Base-by-base conservation (phyloP, 768 basidiomycete species). In the Amanita polypyramis region DNA sequence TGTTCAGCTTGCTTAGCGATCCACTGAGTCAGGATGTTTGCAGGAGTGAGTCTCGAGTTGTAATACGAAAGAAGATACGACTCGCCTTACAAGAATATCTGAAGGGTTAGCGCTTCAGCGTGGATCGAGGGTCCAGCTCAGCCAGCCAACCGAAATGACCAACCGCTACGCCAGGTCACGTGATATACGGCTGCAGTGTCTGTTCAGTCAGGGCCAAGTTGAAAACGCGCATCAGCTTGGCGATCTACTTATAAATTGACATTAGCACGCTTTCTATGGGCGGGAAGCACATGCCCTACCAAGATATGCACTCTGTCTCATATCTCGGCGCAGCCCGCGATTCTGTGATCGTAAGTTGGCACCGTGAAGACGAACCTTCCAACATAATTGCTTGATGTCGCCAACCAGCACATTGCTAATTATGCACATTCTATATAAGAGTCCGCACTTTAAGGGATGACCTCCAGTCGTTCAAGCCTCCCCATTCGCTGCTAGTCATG, bases 141-240 rank as follows among this genome's bases (percentile, higher is more conserved):
- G 17, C 17, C 36, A 25, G 23, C 34, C 29, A 32, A 19, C 47
- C 47, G 47, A 49, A 42, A 49, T 49, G 47, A 49, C 35, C 27
- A 19, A 19, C 20, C 20, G 27, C 36, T 46, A 37, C 20, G 23
- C 23, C 32, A 25, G 30, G 32, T 49, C 47, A 49, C 47, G 40
- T 49, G 47, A 42, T 4, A 14, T 29, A 10, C 5, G 15, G 40
- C 14, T 14, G 4, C 47, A n/a, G n/a, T 29, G 21, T 29, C 14
- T 38, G 15, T n/a, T n/a, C n/a, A n/a, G n/a, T n/a, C 37, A 35
- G 36, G 46, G 34, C 27, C 15, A 27, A 27, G 25, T 27, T 27
- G 7, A 7, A 19, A 47, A 39, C 27, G 43, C 37, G 23, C 23
- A 46, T 21, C 23, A 37, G 34, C 34, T 21, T 21, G 21, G 14